These are phyloP conservation scores for sorghum (Sorghum bicolor) DNA, from an alignment of 176 grass and related monocot genomes.

Conservation along the genomic window Sorghum_bicolor_NCBIv3 NC_012871.2:74198001-74198500, in stretches of 20 bases:
- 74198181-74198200: slow-evolving; percentile 23
- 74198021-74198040: slow-evolving; percentile 49
- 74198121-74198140: not conserved
- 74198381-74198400: not conserved
- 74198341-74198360: not conserved
- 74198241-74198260: slow-evolving; percentile 30
- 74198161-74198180: slow-evolving; percentile 1
- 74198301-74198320: not conserved
- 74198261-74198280: slow-evolving; percentile 11
- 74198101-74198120: not conserved
- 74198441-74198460: not conserved
- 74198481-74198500: not conserved
- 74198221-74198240: slow-evolving; percentile 5
- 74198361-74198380: not conserved
- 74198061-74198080: slow-evolving; percentile 4
- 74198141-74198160: slow-evolving; percentile 6
- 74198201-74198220: not conserved
- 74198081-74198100: slow-evolving; percentile 2
- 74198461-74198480: not conserved
- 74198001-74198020: slow-evolving; percentile 39
- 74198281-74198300: slow-evolving; percentile 17
- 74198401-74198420: not conserved
- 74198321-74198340: not conserved
- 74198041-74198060: slow-evolving; percentile 35
- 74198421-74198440: not conserved